phyloP scores from a whole-genome alignment of 1,284 basidiomycete species.

The Fomitiporia mediterranea region DNA sequence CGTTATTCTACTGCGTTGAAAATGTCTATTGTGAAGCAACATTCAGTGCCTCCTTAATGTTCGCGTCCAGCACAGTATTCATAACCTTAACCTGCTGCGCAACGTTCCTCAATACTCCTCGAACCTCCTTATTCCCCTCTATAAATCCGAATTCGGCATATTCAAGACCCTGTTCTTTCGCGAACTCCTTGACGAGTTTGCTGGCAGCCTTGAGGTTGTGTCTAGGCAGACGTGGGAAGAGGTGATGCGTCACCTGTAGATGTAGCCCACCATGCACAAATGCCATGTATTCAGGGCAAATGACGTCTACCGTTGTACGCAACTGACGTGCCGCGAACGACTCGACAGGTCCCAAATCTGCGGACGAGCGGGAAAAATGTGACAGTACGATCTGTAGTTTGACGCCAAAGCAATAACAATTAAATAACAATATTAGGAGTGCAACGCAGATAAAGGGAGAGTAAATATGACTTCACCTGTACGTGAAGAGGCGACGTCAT shows the following conservation, averaged over 20 bases:
- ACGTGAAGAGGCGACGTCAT: slow-evolving; percentile 83
- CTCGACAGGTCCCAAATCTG: slow-evolving; percentile 86
- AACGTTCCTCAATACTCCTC: slow-evolving; percentile 72
- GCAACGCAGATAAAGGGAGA: background rate
- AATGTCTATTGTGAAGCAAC: slow-evolving; percentile 19
- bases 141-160: slow-evolving; percentile 92
- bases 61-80: slow-evolving; percentile 63
- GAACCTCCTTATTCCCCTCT: slow-evolving; percentile 76
- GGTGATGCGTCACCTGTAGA: slow-evolving; percentile 95
- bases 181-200: slow-evolving; percentile 80
- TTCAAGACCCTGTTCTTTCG: slow-evolving; percentile 74
- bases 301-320: slow-evolving; percentile 94
- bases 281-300: slow-evolving; percentile 78
- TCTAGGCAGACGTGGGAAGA: slow-evolving; percentile 92
- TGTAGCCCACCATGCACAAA: slow-evolving; percentile 94
- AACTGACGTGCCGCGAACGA: slow-evolving; percentile 92
- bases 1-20: background rate
- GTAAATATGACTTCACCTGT: slow-evolving; percentile 46
- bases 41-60: slow-evolving; percentile 55
- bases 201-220: slow-evolving; percentile 88
- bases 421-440: background rate
- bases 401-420: no score
- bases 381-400: slow-evolving; percentile 94
- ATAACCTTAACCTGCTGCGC: slow-evolving; percentile 80
- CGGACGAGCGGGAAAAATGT: slow-evolving; percentile 95